These are phyloP conservation scores for Agaricales sp. DNA, from an alignment of 1,284 basidiomycete genomes.

Conservation along the genomic window DNA sequence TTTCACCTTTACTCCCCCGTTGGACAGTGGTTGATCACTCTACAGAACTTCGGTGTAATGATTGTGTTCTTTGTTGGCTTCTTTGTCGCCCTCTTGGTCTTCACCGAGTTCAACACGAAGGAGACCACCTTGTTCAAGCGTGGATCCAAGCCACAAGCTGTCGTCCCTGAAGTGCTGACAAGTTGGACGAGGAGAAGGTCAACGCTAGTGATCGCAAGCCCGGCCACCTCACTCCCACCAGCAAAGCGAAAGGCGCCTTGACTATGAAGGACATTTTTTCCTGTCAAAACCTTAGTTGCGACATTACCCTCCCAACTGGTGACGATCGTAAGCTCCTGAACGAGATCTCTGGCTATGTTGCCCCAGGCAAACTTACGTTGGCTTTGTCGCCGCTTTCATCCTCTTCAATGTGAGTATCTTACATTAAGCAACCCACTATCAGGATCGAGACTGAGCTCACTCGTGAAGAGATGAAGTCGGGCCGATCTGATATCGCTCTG, in stretches of 20 bases:
- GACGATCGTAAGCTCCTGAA: slow-evolving; percentile 58
- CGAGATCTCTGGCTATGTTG: slow-evolving; percentile 77
- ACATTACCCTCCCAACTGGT: slow-evolving; percentile 43
- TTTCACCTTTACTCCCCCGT: not conserved
- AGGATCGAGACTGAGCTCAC: too few relatives aligned
- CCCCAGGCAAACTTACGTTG: slow-evolving; percentile 62
- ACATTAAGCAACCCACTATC: not conserved
- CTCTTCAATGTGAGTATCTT: not conserved
- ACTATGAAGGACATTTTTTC: slow-evolving; percentile 31
- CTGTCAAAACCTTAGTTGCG: slow-evolving; percentile 54
- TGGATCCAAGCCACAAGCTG: not conserved
- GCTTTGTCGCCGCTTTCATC: not conserved
- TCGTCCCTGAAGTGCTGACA: not conserved
- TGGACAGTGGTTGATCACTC: slow-evolving; percentile 16
- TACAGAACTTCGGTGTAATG: slow-evolving; percentile 53
- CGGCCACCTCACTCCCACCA: not conserved
- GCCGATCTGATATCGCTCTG: too few relatives aligned
- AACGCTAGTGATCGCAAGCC: not conserved
- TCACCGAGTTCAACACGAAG: not conserved
- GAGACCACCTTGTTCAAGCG: not conserved
- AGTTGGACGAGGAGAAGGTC: not conserved
- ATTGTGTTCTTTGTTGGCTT: slow-evolving; percentile 41
- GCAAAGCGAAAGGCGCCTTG: not conserved
- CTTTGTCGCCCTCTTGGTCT: slow-evolving; percentile 29
- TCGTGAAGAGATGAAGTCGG: too few relatives aligned